Percentiles rank a stretch among this genome's conserved stretches.
Evolutionary conservation across 768 basidiomycete genomes (phyloP).

Genomic region (Boletus insuetus): DNA sequence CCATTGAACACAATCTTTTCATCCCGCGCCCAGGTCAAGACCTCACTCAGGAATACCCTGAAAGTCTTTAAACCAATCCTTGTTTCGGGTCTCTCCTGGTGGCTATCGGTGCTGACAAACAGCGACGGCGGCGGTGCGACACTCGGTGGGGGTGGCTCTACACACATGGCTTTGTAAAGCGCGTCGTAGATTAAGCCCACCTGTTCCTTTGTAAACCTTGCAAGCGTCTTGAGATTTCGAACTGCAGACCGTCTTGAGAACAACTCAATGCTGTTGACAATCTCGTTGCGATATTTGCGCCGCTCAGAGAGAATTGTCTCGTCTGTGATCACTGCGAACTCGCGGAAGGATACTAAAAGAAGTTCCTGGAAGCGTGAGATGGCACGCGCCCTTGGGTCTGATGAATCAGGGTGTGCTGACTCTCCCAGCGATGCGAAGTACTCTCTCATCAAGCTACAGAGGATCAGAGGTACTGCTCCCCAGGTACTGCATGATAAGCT

Average conservation of each 20-base stretch:
- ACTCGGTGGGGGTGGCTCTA: constrained; percentile 64
- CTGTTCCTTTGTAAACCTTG: constrained; percentile 83
- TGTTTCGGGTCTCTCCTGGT: constrained; percentile 83
- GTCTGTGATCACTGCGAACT: constrained; percentile 95
- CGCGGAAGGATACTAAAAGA: constrained; percentile 94
- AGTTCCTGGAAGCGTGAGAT: constrained; percentile 98
- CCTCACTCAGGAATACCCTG: constrained; percentile 84
- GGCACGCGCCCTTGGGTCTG: constrained; percentile 84
- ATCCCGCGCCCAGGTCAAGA: constrained; percentile 93
- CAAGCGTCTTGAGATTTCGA: constrained; percentile 78
- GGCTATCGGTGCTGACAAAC: constrained; percentile 53
- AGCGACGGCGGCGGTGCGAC: constrained; percentile 49
- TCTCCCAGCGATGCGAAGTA: constrained; percentile 94
- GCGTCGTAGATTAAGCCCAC: constrained; percentile 90
- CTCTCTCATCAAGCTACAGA: constrained; percentile 80
- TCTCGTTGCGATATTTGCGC: constrained; percentile 79
- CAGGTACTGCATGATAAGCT: constrained; percentile 18
- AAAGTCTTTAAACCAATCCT: constrained; percentile 85
- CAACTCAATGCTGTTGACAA: constrained; percentile 88
- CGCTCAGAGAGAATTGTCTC: constrained; percentile 90
- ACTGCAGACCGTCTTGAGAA: constrained; percentile 92
- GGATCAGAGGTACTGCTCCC: not conserved
- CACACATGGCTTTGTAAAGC: constrained; percentile 79
- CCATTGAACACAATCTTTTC: constrained; percentile 92
- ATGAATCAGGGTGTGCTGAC: constrained; percentile 87